Evolutionary conservation across 352 stramenopile genomes (phyloP), one percentile per base, ranked within the genome.

Genomic region (Thalassiosira hispida): DNA sequence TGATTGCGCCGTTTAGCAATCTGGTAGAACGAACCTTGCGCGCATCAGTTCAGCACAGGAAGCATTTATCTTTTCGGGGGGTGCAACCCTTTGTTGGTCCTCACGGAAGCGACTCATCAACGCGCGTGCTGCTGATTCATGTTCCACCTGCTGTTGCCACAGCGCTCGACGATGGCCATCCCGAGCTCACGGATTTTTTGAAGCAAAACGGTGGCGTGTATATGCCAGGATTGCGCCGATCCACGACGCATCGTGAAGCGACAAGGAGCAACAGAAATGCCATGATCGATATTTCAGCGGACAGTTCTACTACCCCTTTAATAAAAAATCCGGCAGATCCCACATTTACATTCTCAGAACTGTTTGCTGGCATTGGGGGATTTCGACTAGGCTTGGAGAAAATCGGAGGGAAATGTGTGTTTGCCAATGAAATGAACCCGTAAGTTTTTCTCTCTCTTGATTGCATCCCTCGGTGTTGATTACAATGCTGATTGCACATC

Each of bases 351-450:
- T 78, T 72, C 35, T 49, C 53, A 7, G 69, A 78, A 56, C 69
- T 78, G 14, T 78, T 78, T 55, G 69, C 69, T 14, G 69, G 69
- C 11, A 72, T 72, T 11, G 69, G 69, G 23, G 69, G 69, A n/a
- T 78, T 78, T 61, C 69, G 69, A 33, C 25, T 72, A 2, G 56
- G 38, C 6, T 47, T 78, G 9, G 69, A 78, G 14, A 6, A 0
- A n/a, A 60, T 63, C 12, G 69, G 57, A 9, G 69, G 69, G 31
- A 42, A 22, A 27, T 73, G 69, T 51, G 69, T 78, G 20, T 73
- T 78, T 22, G 42, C 69, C 12, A 55, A 23, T 38, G 69, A 78
- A 51, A 51, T 73, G 4, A 27, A 63, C 27, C 56, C 29, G 7
- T 59, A n/a, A n/a, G n/a, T n/a, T n/a, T n/a, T n/a, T n/a, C n/a